Evolutionary conservation across 306 rosid species (phyloP).

Genomic region (Prunus mira): DNA sequence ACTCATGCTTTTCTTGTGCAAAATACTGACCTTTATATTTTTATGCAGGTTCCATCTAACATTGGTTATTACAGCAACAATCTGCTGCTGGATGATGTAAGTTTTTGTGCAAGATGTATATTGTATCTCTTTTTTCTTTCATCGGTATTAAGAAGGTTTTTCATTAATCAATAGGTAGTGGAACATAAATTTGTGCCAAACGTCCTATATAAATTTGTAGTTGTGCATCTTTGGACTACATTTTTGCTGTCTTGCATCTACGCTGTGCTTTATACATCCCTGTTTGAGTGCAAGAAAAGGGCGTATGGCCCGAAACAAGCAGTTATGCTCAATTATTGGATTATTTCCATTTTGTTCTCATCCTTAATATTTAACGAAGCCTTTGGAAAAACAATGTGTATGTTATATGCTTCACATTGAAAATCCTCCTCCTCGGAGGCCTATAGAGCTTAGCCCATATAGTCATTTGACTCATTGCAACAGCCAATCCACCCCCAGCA

Average conservation of each 20-base stretch:
- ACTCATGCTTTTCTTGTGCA: conserved; percentile 5
- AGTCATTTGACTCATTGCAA: not conserved
- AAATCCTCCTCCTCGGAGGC: not conserved
- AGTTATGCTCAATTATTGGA: not conserved
- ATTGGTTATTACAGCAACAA: conserved; percentile 73
- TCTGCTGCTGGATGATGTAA: conserved; percentile 96
- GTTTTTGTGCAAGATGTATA: conserved; percentile 26
- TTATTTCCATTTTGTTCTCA: not conserved
- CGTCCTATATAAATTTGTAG: not conserved
- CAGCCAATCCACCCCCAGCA: not conserved
- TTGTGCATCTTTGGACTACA: not conserved
- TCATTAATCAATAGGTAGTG: not conserved
- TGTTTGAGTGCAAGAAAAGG: not conserved
- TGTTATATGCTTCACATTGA: not conserved
- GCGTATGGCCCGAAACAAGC: not conserved
- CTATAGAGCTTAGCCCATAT: not conserved
- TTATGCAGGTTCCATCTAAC: conserved; percentile 67
- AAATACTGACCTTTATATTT: conserved; percentile 22
- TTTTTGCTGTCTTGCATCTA: not conserved
- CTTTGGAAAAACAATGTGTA: not conserved
- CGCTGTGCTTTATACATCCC: not conserved
- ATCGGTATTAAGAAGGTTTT: not conserved
- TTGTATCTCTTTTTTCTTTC: not conserved
- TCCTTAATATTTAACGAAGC: not conserved
- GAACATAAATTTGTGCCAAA: not conserved